A percentile compares a stretch with the other conserved stretches of the same genome.
phyloP scores from a whole-genome alignment of 352 stramenopile genomes.

The Thalassiosira livingstoniorum region DNA sequence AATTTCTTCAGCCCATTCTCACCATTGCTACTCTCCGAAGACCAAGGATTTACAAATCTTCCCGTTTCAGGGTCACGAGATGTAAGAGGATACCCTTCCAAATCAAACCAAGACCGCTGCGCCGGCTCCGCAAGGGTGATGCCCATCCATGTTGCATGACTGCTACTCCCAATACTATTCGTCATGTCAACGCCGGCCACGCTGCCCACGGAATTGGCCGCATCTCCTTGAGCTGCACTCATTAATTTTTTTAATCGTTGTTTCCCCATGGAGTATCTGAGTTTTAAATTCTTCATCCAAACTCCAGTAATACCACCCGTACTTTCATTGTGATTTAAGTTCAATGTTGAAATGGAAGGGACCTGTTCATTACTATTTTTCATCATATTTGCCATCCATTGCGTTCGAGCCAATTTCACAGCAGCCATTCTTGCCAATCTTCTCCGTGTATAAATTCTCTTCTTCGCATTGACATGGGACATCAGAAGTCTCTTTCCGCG shows the following conservation, averaged over 20 bases:
- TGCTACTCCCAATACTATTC: neutral
- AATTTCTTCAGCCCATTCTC: conserved; percentile 68
- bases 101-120: conserved; percentile 74
- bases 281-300: neutral
- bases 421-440: conserved; percentile 20
- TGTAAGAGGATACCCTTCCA: conserved; percentile 70
- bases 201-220: neutral
- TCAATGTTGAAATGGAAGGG: neutral
- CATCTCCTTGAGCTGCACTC: neutral
- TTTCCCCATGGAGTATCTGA: neutral
- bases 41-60: conserved; percentile 84
- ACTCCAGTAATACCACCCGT: neutral
- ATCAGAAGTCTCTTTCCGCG: conserved; percentile 33
- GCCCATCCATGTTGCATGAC: conserved; percentile 35
- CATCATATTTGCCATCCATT: neutral
- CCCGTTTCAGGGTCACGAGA: conserved; percentile 64
- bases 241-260: neutral
- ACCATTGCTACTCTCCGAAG: conserved; percentile 71
- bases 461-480: conserved; percentile 46
- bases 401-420: conserved; percentile 2
- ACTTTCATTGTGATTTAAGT: neutral
- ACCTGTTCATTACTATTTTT: neutral
- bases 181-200: neutral
- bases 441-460: conserved; percentile 35
- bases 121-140: conserved; percentile 67